Evolutionary conservation across 2,329 filamentous ascomycete species (phyloP), one percentile per base, ranked within the genome.

Genomic region (Aureobasidium subglaciale): DNA sequence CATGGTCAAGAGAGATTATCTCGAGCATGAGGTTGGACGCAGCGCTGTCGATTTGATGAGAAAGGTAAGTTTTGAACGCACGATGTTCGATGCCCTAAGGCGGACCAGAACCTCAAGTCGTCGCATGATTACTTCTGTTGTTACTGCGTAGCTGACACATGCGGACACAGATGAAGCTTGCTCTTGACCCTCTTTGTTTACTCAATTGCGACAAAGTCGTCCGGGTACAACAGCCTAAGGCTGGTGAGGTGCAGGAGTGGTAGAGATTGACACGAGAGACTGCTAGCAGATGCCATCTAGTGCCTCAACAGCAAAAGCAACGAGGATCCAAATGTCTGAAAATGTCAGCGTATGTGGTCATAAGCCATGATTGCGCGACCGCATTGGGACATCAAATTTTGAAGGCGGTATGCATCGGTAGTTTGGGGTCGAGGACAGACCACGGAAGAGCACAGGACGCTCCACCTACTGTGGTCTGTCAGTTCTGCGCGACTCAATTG

Each of bases 1-100:
- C 6, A 74, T 95, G 45, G 86, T 92, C 56, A 95, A 95, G 80
- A 78, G 88, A 62, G 88, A 93, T 67, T 92, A 92, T 66, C 77
- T 95, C 40, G 78, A 83, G 9, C 86, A 91, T 65, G 88, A 95
- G 71, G 75, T 93, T 37, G 87, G 88, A 11, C 76, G 83, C 68
- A 76, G 72, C 11, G 89, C 88, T 0, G 87, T 95, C 8, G 87
- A 91, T 71, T 78, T 86, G 20, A 95, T 95, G 88, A 81, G 88
- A 71, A 88, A 86, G 78, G 84, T 87, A 71, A 63, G 76, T 70
- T 18, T 40, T 18, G 22, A 30, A 24, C 46, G 20, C 18, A 24
- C 16, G n/a, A 41, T n/a, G 18, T n/a, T 37, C 20, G n/a, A 20
- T 20, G 25, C 16, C 24, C 41, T 34, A 16, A 45, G 35, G 35